Percentiles rank a stretch among this genome's conserved stretches.
phyloP scores from a whole-genome alignment of 805 yeast genomes.

The Cyberlindnera mrakii region DNA sequence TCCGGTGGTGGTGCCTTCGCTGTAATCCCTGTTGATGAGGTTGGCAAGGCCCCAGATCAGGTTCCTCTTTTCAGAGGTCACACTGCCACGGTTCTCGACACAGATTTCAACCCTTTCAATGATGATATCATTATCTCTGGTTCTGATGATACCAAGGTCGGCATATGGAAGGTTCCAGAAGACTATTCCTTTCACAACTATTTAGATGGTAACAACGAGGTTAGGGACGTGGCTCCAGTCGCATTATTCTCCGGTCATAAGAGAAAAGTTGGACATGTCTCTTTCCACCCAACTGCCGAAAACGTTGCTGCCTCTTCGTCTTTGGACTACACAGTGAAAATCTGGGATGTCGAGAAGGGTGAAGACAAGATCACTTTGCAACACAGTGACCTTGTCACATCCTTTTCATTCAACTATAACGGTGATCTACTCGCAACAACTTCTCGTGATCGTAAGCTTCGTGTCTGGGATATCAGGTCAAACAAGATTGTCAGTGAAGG shows the following conservation, averaged over 20 bases:
- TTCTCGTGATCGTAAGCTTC: slow-evolving; percentile 81
- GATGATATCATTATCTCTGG: slow-evolving; percentile 68
- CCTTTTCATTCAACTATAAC: slow-evolving; percentile 84
- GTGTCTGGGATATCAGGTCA: slow-evolving; percentile 86
- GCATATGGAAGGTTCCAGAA: slow-evolving; percentile 83
- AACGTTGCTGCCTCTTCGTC: slow-evolving; percentile 87
- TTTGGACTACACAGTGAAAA: slow-evolving; percentile 81
- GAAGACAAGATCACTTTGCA: slow-evolving; percentile 64
- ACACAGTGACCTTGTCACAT: slow-evolving; percentile 90
- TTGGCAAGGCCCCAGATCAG: slow-evolving; percentile 89
- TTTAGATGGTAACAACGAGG: slow-evolving; percentile 46
- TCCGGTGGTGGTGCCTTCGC: slow-evolving; percentile 99
- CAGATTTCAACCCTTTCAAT: slow-evolving; percentile 92
- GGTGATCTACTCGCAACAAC: slow-evolving; percentile 86
- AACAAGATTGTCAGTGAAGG: slow-evolving; percentile 78
- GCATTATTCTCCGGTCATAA: slow-evolving; percentile 78
- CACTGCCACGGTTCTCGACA: slow-evolving; percentile 90
- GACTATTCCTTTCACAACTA: slow-evolving; percentile 67
- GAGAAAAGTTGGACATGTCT: slow-evolving; percentile 89
- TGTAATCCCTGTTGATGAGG: slow-evolving; percentile 77
- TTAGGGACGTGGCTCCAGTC: slow-evolving; percentile 65
- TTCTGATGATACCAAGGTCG: slow-evolving; percentile 76
- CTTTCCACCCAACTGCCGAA: slow-evolving; percentile 83
- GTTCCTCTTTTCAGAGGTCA: slow-evolving; percentile 95
- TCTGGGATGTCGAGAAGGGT: slow-evolving; percentile 84